phyloP scores from a whole-genome alignment of 176 grass and related monocot species.

The Pontederia paniculata region DNA sequence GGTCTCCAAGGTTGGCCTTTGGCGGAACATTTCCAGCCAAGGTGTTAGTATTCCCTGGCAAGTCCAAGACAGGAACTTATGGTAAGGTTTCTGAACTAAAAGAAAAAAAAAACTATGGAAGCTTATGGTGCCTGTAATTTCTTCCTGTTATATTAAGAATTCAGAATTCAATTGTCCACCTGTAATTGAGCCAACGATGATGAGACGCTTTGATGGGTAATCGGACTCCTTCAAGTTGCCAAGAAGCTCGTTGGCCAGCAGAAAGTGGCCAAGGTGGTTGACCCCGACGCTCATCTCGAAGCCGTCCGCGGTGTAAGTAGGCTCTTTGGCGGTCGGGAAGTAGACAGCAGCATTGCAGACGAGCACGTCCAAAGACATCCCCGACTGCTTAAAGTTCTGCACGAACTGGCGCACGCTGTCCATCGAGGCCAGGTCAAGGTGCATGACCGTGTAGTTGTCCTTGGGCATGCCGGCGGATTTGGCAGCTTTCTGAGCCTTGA shows the following conservation, averaged over 20 bases:
- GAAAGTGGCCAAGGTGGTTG: constrained; percentile 93
- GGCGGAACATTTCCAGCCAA: constrained; percentile 75
- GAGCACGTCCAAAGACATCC: constrained; percentile 64
- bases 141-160: not conserved
- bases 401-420: constrained; percentile 94
- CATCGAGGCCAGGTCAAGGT: constrained; percentile 79
- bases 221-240: constrained; percentile 53
- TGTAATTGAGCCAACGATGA: constrained; percentile 95
- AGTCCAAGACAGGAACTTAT: not conserved
- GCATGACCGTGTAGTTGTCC: constrained; percentile 72
- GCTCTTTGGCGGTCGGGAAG: constrained; percentile 78
- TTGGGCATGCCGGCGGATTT: constrained; percentile 73
- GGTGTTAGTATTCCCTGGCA: constrained; percentile 85
- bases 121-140: not conserved
- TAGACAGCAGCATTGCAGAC: constrained; percentile 97
- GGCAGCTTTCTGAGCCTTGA: constrained; percentile 67
- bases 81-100: not conserved
- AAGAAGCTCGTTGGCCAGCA: constrained; percentile 69
- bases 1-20: constrained; percentile 85
- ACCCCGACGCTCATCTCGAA: constrained; percentile 99
- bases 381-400: constrained; percentile 43
- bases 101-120: not conserved
- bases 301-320: constrained; percentile 68
- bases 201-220: constrained; percentile 76
- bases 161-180: constrained; percentile 22